These are phyloP conservation scores for Tylopilus intermedius DNA, from an alignment of 768 basidiomycete species.

Conservation along the genomic window DNA sequence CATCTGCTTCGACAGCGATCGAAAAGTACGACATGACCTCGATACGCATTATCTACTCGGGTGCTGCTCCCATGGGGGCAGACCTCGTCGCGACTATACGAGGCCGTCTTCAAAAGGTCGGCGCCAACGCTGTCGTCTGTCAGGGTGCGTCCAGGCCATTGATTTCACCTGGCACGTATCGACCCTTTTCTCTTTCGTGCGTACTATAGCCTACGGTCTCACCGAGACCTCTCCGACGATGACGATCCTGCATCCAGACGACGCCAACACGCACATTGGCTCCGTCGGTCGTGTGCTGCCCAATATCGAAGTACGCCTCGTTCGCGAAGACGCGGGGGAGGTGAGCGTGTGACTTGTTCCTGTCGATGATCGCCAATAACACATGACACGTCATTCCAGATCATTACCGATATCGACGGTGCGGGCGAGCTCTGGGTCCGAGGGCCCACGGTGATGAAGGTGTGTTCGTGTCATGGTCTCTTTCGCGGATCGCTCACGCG, in stretches of 20 bases:
- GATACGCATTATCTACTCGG: slow-evolving; percentile 55
- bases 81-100: slow-evolving; percentile 51
- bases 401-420: slow-evolving; percentile 31
- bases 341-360: slow-evolving; percentile 3
- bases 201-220: slow-evolving; percentile 58
- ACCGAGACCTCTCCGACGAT: slow-evolving; percentile 80
- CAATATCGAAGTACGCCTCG: slow-evolving; percentile 69
- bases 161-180: background rate
- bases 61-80: slow-evolving; percentile 76
- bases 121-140: slow-evolving; percentile 37
- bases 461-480: slow-evolving; percentile 22
- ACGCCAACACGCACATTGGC: slow-evolving; percentile 49
- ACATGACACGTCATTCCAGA: slow-evolving; percentile 4
- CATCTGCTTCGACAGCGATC: slow-evolving; percentile 39
- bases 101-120: slow-evolving; percentile 37
- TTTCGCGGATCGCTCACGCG: no score
- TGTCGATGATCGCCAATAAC: background rate
- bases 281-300: slow-evolving; percentile 68
- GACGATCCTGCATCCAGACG: slow-evolving; percentile 45
- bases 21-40: slow-evolving; percentile 63
- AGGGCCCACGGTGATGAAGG: slow-evolving; percentile 80
- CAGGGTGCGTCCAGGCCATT: slow-evolving; percentile 41
- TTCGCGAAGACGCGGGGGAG: slow-evolving; percentile 57
- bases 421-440: slow-evolving; percentile 80
- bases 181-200: background rate